phyloP scores from a whole-genome alignment of 2,329 filamentous ascomycete species.

The Xylariaceae sp. region DNA sequence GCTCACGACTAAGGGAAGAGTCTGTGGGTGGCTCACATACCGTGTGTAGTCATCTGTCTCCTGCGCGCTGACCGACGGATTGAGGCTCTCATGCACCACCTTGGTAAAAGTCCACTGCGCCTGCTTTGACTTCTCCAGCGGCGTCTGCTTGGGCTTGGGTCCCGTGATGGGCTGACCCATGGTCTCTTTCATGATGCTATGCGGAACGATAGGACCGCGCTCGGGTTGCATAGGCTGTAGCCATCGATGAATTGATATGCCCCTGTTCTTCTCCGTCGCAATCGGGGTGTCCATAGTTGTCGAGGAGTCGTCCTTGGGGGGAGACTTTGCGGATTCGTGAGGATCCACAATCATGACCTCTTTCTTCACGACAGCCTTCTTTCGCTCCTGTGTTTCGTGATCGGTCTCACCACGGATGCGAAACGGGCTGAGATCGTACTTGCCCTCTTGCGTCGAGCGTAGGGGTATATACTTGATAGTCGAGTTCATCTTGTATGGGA shows the following conservation, averaged over 20 bases:
- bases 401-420: slow-evolving; percentile 66
- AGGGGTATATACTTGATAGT: slow-evolving; percentile 79
- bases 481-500: slow-evolving; percentile 87
- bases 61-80: slow-evolving; percentile 71
- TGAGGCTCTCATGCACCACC: slow-evolving; percentile 78
- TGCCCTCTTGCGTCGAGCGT: slow-evolving; percentile 65
- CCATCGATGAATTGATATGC: slow-evolving; percentile 59
- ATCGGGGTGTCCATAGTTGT: slow-evolving; percentile 34
- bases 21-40: slow-evolving; percentile 86
- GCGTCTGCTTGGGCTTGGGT: slow-evolving; percentile 49
- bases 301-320: slow-evolving; percentile 38
- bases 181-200: slow-evolving; percentile 54
- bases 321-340: slow-evolving; percentile 33
- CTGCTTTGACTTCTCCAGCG: slow-evolving; percentile 71
- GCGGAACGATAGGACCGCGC: slow-evolving; percentile 30
- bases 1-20: slow-evolving; percentile 76
- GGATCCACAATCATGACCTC: slow-evolving; percentile 68
- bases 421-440: slow-evolving; percentile 85
- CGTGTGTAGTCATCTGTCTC: slow-evolving; percentile 84
- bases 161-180: slow-evolving; percentile 19
- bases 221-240: slow-evolving; percentile 45
- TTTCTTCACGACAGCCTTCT: slow-evolving; percentile 52
- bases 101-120: slow-evolving; percentile 87
- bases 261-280: slow-evolving; percentile 27
- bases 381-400: slow-evolving; percentile 56